Base-by-base conservation (phyloP, 306 rosid species). In the Elaeagnus macrophylla region DNA sequence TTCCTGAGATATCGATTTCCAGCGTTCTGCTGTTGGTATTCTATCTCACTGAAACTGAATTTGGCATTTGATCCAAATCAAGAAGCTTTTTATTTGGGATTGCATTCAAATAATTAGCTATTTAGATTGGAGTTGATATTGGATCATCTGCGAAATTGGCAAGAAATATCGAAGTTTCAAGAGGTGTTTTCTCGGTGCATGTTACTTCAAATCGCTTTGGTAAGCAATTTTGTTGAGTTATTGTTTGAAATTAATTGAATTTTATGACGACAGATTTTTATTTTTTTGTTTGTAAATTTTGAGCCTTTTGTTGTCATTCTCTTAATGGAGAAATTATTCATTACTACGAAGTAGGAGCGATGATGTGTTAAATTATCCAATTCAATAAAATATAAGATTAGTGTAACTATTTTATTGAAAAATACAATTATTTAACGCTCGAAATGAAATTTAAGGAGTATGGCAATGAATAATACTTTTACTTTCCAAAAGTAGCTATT, bases 151-250 rank as follows among this genome's bases (percentile, higher is more conserved):
- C n/a, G n/a, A 45, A 45, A 45, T 8, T 45, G n/a, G 1, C 15
- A 3, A 45, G 15, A 17, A 17, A n/a, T 13, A 6, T 45, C 17
- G 48, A 10, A 7, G 52, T 47, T 47, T 8, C 58, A 39, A 48
- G 32, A 25, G 32, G 14, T 47, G 51, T 41, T 68, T 70, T 43
- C 32, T 56, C 49, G 51, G 17, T 54, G 56, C 73, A 46, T 64
- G 53, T 48, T 45, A 43, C 70, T 50, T 38, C 56, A 32, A 49
- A 64, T 7, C 66, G 51, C 48, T 47, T 56, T 52, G 85, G 94
- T 89, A 50, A 81, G 85, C 60, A 46, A 15, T 54, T 56, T 25
- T 9, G 63, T 66, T 14, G 40, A 0, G 59, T 52, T 68, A 53
- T 2, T 41, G 63, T 25, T 25, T 25, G 32, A 49, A 20, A 8